Base-by-base conservation (phyloP, 768 basidiomycete genomes). In the Fomitopsis pulvina region DNA sequence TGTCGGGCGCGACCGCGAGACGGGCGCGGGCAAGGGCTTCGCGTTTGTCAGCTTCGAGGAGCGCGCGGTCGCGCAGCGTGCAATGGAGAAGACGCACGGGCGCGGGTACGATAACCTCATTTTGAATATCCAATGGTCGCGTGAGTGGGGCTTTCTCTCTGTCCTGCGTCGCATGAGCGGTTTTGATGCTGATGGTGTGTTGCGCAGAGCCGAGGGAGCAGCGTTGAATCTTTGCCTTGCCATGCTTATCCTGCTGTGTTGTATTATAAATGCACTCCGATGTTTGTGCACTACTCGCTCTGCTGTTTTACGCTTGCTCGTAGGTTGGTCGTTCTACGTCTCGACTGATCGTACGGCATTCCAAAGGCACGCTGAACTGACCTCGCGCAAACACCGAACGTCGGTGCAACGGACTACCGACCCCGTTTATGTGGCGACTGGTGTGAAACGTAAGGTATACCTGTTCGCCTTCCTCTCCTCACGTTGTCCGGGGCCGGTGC, bases 31-130 rank as follows among this genome's bases (percentile, higher is more conserved):
- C 50, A 96, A 95, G 68, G 95, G 95, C 43, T 96, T 95, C 65
- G 95, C 94, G 14, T 98, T 98, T 59, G 94, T 99, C 48, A 91
- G 87, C 65, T 99, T 96, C 61, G 95, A 98, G 63, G 85, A 85
- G 14, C 75, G 76, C 62, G 73, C 78, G 10, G 71, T 75, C 47
- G 96, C 91, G 18, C 89, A 95, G 68, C 78, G 73, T 63, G 96
- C 96, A 38, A 85, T 96, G 72, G 83, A 89, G 60, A 95, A 92
- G 68, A 83, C 93, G 57, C 77, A 97, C 60, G 95, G 94, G 22
- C 79, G 80, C 60, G 93, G 92, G 20, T 97, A 95, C 60, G 92
- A 94, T 66, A 94, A 90, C 63, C 71, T 97, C 52, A 97, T 97
- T 56, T 62, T 85, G 57, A 80, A 71, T 53, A 75, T 81, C 43